Base-by-base conservation (phyloP, 225 moss, liverwort and hornwort genomes). In the Lunularia cruciata region DNA sequence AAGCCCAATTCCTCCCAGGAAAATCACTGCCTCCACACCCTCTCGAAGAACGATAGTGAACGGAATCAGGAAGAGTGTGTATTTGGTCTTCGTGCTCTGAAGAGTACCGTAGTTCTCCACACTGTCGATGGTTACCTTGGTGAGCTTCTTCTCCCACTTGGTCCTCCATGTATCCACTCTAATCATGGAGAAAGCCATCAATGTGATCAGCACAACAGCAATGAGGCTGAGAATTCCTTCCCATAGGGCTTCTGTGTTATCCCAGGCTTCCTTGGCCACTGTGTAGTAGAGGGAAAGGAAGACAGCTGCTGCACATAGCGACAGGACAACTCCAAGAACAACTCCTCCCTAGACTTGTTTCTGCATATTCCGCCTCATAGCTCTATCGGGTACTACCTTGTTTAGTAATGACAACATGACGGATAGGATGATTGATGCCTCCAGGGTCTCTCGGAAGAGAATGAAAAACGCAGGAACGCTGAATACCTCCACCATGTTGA, bases 141-240 rank as follows among this genome's bases (percentile, higher is more conserved):
- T 85, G 3, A 91, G 83, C 82, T 89, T 91, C 73, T 75, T 77
- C 78, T 91, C 86, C 88, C 88, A 91, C 69, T 91, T 88, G 3
- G 25, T 39, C 65, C 68, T 83, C 91, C 91, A 91, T 0, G 83
- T 89, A 1, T 91, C 91, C 10, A 89, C 83, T 8, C 88, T 70
- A 40, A 91, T 38, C 88, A 91, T 91, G 67, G 91, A 83, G 12
- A 91, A 71, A 10, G 87, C 91, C 91, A 91, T 89, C 3, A 77
- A 0, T 0, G 91, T 87, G 67, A 89, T 91, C 32, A 89, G 78
- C 40, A 82, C 45, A 1, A 87, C 83, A 0, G 87, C 89, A 0
- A 88, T 51, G 15, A 91, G 70, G 19, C 82, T 73, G 19, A 89
- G 65, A 25, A 89, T 82, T 10, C 85, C 89, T 70, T 91, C 87